These are phyloP conservation scores for Neltuma alba DNA, from an alignment of 306 rosid species.

Conservation along the genomic window DNA sequence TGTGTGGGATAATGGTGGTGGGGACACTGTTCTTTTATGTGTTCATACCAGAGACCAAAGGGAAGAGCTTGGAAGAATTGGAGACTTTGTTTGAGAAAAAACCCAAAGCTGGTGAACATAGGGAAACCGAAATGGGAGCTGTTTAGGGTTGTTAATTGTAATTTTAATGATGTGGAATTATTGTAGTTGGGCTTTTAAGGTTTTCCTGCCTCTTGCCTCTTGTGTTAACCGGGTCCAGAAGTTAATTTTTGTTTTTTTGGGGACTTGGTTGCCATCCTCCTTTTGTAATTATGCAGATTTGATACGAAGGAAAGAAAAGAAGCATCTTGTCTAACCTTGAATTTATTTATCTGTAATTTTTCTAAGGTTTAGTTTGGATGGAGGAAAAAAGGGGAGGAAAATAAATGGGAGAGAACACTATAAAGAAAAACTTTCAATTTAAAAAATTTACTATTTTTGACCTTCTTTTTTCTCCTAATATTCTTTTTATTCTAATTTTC, in stretches of 20 bases:
- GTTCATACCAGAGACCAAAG: constrained; percentile 60
- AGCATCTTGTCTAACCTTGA: not conserved
- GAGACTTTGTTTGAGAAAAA: constrained; percentile 37
- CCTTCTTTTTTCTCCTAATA: no score
- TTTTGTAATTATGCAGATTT: not conserved
- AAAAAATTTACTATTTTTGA: no score
- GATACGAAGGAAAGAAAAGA: not conserved
- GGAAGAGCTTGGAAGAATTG: constrained; percentile 45
- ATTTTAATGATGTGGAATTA: no score
- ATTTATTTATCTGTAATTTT: no score
- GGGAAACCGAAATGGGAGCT: not conserved
- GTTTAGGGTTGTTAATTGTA: not conserved
- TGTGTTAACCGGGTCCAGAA: not conserved
- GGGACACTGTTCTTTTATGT: constrained; percentile 53
- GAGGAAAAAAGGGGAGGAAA: no score
- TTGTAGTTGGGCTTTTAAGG: no score
- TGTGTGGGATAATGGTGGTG: constrained; percentile 65
- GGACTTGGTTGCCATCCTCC: no score
- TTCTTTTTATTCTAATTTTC: no score
- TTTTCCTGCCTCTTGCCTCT: not conserved
- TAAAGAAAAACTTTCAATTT: no score
- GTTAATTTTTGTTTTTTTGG: no score
- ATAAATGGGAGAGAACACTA: no score
- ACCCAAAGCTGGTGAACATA: not conserved
- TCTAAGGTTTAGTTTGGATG: no score